A percentile compares a stretch with the other conserved stretches of the same genome.
Conservation (phyloP, 495 filamentous ascomycete species). For the Tuber magnatum region DNA sequence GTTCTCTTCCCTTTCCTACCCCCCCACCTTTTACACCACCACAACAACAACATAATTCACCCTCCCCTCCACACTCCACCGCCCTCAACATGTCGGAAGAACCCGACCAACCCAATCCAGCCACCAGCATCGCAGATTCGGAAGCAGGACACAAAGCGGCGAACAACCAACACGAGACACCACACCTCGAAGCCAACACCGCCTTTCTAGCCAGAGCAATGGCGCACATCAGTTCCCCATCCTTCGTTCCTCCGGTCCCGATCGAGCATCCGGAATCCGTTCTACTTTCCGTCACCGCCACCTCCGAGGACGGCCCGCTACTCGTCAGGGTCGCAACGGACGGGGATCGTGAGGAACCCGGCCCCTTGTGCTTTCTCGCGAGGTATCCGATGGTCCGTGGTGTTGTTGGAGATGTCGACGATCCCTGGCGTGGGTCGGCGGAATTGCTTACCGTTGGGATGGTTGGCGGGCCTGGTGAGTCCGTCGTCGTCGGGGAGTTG, state of each 20-base stretch:
- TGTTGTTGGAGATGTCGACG: background rate
- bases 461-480: background rate
- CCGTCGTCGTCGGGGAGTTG: too few relatives aligned
- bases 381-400: background rate
- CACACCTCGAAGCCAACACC: background rate
- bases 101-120: background rate
- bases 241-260: background rate
- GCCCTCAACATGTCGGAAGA: background rate
- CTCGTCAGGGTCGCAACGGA: background rate
- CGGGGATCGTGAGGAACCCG: background rate
- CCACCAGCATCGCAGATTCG: background rate
- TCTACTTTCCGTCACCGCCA: background rate
- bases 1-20: too few relatives aligned
- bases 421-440: background rate
- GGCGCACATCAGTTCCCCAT: background rate
- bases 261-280: background rate
- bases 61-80: background rate
- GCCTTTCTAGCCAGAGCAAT: background rate
- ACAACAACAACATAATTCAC: background rate
- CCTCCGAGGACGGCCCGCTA: background rate
- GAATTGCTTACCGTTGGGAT: background rate
- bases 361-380: background rate
- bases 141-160: background rate
- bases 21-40: too few relatives aligned
- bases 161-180: background rate